These are phyloP conservation scores for Leccinum fallax DNA, from an alignment of 1,284 basidiomycete genomes.

Conservation along the genomic window DNA sequence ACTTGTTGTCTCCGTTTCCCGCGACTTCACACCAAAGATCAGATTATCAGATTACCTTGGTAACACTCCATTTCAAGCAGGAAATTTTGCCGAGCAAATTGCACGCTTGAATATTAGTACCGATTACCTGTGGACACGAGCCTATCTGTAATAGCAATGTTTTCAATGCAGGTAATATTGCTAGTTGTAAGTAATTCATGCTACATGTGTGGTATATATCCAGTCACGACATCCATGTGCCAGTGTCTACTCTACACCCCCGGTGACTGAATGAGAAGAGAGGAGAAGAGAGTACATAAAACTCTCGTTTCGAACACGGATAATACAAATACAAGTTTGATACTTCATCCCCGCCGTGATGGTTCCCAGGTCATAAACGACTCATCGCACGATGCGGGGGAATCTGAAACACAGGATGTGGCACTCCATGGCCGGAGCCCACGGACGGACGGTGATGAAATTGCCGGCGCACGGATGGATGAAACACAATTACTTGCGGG, in stretches of 20 bases:
- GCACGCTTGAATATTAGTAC: neutral
- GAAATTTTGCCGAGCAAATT: neutral
- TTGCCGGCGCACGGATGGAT: conserved; percentile 8
- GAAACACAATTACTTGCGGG: conserved; percentile 11
- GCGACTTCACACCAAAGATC: neutral
- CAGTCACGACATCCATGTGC: neutral
- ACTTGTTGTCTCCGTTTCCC: neutral
- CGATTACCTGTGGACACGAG: neutral
- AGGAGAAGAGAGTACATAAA: conserved; percentile 1
- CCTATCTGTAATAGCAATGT: neutral
- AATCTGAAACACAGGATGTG: conserved; percentile 22
- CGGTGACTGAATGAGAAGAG: neutral
- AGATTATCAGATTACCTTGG: neutral
- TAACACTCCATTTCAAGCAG: neutral
- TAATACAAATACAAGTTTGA: neutral
- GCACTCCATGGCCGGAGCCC: conserved; percentile 36
- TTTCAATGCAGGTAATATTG: neutral
- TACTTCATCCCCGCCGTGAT: conserved; percentile 28
- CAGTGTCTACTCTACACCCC: neutral
- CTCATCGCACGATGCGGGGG: conserved; percentile 40
- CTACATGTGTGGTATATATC: conserved; percentile 12
- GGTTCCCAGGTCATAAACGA: conserved; percentile 52
- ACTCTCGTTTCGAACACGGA: neutral
- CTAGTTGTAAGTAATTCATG: neutral
- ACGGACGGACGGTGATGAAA: conserved; percentile 36